Evolutionary conservation across 495 filamentous ascomycete species (phyloP).

Genomic region (Penicillium salamii): DNA sequence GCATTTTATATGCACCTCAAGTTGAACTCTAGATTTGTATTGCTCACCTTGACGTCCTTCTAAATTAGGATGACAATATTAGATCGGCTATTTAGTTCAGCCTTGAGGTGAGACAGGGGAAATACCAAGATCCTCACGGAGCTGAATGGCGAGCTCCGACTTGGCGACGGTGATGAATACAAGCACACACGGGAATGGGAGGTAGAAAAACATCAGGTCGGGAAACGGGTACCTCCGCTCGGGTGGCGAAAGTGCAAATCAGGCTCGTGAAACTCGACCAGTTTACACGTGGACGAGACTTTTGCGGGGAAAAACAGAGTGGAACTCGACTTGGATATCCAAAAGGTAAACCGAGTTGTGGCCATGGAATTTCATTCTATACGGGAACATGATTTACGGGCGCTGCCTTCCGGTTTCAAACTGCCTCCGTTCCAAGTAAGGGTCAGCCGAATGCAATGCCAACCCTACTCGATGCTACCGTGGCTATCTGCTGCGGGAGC

Average conservation of each 20-base stretch:
- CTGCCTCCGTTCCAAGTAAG: not conserved
- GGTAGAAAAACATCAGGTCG: not conserved
- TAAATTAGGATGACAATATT: not conserved
- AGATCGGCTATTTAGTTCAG: not conserved
- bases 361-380: too few relatives aligned
- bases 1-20: constrained; percentile 23
- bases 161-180: not conserved
- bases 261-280: too few relatives aligned
- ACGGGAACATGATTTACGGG: too few relatives aligned
- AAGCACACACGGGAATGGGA: not conserved
- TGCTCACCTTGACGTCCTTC: not conserved
- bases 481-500: constrained; percentile 12
- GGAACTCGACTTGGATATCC: too few relatives aligned
- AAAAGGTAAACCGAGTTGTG: too few relatives aligned
- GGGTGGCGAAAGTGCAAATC: not conserved
- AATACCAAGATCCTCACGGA: not conserved
- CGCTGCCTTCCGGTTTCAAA: not conserved
- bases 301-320: too few relatives aligned
- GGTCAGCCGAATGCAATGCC: constrained; percentile 9
- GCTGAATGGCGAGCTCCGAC: constrained; percentile 4
- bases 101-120: constrained; percentile 1
- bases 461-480: constrained; percentile 22
- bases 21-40: not conserved
- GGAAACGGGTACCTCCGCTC: not conserved
- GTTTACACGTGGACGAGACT: too few relatives aligned